Evolutionary conservation across 768 basidiomycete species (phyloP).

Genomic region (Cystofilobasidium ferigula): DNA sequence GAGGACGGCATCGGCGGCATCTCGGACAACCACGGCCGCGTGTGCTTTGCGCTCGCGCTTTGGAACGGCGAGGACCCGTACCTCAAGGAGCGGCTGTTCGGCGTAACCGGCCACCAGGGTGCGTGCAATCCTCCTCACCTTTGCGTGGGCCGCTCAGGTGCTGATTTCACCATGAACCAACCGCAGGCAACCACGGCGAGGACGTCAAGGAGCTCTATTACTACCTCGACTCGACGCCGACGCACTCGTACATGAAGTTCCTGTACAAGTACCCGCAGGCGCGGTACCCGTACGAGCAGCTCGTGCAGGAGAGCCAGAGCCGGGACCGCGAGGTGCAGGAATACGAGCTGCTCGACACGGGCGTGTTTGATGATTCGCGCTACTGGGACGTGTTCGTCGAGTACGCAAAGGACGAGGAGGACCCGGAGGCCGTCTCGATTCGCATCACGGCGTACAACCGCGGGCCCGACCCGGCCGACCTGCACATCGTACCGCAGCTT

Average conservation of each 20-base stretch:
- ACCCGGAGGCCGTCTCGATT: conserved; percentile 74
- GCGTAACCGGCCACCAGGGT: conserved; percentile 82
- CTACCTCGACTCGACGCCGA: conserved; percentile 95
- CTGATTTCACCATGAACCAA: too few species aligned
- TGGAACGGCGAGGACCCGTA: conserved; percentile 95
- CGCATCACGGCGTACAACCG: conserved; percentile 95
- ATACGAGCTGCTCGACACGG: conserved; percentile 87
- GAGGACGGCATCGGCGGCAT: conserved; percentile 97
- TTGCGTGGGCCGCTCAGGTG: conserved; percentile 24
- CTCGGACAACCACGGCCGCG: conserved; percentile 89
- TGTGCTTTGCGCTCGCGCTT: conserved; percentile 79
- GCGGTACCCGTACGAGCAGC: conserved; percentile 83
- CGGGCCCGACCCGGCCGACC: conserved; percentile 82
- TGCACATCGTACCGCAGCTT: conserved; percentile 88
- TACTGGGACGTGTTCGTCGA: conserved; percentile 99
- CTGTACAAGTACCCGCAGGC: conserved; percentile 97
- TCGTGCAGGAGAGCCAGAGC: conserved; percentile 71
- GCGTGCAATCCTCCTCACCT: conserved; percentile 19
- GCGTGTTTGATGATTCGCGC: conserved; percentile 75
- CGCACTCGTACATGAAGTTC: conserved; percentile 99
- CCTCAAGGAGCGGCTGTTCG: conserved; percentile 91
- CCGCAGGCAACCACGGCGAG: conserved; percentile 89
- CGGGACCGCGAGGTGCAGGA: conserved; percentile 76
- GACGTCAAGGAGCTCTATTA: conserved; percentile 99
- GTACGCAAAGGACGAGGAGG: conserved; percentile 96